These are phyloP conservation scores for Neonectria punicea DNA, from an alignment of 2,329 filamentous ascomycete genomes.

Conservation along the genomic window DNA sequence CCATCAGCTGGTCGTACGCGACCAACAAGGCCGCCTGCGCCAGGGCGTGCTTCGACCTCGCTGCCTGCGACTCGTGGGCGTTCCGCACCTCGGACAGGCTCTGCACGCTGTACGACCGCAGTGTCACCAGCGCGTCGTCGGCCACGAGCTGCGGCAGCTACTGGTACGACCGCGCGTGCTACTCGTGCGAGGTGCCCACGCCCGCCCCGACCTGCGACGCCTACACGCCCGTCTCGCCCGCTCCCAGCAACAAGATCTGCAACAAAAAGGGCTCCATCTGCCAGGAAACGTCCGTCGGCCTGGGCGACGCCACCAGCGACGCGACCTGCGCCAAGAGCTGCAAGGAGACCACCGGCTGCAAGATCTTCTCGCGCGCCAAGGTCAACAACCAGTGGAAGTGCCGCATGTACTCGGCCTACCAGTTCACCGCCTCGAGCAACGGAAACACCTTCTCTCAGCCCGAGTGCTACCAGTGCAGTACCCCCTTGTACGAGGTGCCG, in stretches of 20 bases:
- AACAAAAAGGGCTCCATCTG: neutral
- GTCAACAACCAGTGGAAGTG: neutral
- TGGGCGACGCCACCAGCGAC: neutral
- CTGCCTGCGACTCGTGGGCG: neutral
- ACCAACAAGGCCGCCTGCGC: neutral
- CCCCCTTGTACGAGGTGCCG: neutral
- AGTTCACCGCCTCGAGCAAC: neutral
- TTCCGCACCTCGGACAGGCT: neutral
- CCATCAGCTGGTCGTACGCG: neutral
- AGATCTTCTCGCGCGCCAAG: constrained; percentile 3
- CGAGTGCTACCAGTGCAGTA: neutral
- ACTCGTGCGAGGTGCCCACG: neutral
- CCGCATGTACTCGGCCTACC: neutral
- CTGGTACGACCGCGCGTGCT: neutral
- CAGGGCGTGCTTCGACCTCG: neutral
- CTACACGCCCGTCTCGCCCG: neutral
- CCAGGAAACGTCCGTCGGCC: neutral
- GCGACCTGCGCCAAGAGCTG: constrained; percentile 1
- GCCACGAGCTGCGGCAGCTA: neutral
- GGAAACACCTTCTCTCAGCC: neutral
- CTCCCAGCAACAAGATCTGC: neutral
- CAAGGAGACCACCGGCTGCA: neutral
- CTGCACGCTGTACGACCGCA: neutral
- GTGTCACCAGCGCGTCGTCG: neutral
- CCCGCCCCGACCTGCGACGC: neutral